Evolutionary conservation across 169 alveolate species (phyloP).

Genomic region (Plasmodium coatneyi): DNA sequence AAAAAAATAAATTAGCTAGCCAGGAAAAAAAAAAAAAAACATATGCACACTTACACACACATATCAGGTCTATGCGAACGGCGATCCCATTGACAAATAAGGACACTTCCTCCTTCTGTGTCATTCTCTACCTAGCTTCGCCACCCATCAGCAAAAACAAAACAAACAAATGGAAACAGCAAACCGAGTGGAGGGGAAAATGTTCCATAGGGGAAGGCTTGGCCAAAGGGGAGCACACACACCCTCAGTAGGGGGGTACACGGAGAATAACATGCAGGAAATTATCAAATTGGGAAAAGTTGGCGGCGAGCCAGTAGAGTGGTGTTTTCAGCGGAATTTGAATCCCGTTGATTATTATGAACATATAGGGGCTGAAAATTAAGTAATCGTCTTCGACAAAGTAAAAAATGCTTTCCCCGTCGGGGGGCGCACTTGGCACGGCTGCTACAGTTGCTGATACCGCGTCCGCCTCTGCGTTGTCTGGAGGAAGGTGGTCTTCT

Average conservation of each 20-base stretch:
- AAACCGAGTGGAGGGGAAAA: background rate
- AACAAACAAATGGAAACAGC: background rate
- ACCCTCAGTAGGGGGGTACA: slow-evolving; percentile 34
- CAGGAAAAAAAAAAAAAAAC: background rate
- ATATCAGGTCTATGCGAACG: background rate
- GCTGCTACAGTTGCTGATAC: background rate
- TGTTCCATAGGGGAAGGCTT: background rate
- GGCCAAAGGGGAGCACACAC: background rate
- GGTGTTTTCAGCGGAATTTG: slow-evolving; percentile 73
- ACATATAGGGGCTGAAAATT: slow-evolving; percentile 62
- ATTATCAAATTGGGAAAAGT: slow-evolving; percentile 61
- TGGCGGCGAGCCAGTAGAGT: slow-evolving; percentile 41
- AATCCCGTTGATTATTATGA: slow-evolving; percentile 63
- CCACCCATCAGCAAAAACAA: background rate
- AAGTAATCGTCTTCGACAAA: slow-evolving; percentile 59
- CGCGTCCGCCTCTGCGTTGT: background rate
- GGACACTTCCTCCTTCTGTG: background rate
- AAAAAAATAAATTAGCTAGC: background rate
- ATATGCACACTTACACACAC: background rate
- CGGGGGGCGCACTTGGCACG: background rate
- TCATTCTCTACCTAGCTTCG: background rate
- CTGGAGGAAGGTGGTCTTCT: background rate
- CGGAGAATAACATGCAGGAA: slow-evolving; percentile 66
- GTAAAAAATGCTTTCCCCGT: slow-evolving; percentile 33
- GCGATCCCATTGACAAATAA: background rate